Evolutionary conservation across 2,329 filamentous ascomycete genomes (phyloP), one percentile per base, ranked within the genome.

Genomic region (Clonostachys sp.): DNA sequence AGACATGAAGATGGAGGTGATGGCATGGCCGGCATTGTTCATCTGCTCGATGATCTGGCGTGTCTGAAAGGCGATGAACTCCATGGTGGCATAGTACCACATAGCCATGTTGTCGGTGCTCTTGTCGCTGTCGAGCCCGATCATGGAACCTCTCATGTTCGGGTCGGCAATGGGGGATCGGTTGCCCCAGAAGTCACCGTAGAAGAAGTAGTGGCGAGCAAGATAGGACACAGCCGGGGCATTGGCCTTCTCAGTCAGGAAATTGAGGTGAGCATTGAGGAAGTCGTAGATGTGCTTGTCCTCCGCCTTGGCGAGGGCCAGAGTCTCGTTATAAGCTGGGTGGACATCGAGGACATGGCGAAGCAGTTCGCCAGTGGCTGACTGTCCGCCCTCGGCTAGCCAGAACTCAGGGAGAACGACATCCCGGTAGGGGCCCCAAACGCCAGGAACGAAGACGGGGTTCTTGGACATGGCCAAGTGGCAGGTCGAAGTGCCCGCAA

Each of bases 311-410:
- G 91, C 89, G 44, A 91, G 78, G 4, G 88, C 87, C 53, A 83
- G 68, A 14, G 90, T 89, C 62, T 92, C 84, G 52, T 87, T 82
- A 67, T 91, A 92, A 3, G 91, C 91, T 4, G 92, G 89, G 62
- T 99, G 94, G 2, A 91, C 96, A 65, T 97, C 92, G 45, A 97
- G 83, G 58, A 97, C 87, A 69, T 97, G 90, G 61, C 94, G 91
- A 44, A 99, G 77, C 48, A 99, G 78, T 67, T 97, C 94, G 45
- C 94, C 94, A 0, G 94, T 99, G 5, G 94, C 94, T 24, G 90
- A 96, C 68, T 99, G 94, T 12, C 94, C 94, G 55, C 94, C 94
- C 67, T 99, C 94, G 14, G 94, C 91, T 80, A 99, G 89, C 94
- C 94, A 99, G 71, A 86, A 95, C 50, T 84, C 85, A 1, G 94